Conservation (phyloP, 108 stramenopile genomes). For the Conticribra weissflogii region DNA sequence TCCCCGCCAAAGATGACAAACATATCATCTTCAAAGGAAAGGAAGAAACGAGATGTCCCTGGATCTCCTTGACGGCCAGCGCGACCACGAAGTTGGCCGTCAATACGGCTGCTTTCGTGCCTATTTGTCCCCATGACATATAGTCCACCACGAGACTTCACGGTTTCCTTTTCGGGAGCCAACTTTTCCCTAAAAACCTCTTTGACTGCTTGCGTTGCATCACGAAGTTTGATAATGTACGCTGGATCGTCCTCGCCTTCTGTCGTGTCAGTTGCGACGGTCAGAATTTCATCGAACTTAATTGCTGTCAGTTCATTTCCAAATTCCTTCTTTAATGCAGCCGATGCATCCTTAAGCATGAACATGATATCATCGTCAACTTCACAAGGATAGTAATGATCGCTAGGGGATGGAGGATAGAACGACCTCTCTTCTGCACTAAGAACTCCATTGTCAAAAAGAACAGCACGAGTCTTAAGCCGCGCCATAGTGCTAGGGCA, state of each 20-base stretch:
- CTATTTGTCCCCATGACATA: constrained; percentile 97
- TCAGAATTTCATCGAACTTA: constrained; percentile 86
- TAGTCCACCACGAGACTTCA: constrained; percentile 85
- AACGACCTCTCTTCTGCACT: constrained; percentile 56
- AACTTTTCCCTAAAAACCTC: constrained; percentile 70
- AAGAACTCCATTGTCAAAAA: constrained; percentile 73
- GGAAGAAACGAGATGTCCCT: constrained; percentile 92
- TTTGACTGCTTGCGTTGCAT: constrained; percentile 79
- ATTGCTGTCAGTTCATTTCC: constrained; percentile 67
- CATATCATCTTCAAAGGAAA: constrained; percentile 96
- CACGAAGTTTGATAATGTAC: constrained; percentile 76
- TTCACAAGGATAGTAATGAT: constrained; percentile 78
- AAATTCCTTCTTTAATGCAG: constrained; percentile 63
- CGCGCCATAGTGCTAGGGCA: constrained; percentile 90
- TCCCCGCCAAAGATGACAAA: constrained; percentile 95
- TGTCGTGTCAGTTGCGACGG: constrained; percentile 90
- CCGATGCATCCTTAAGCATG: constrained; percentile 70
- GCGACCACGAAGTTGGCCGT: constrained; percentile 93
- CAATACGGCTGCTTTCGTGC: constrained; percentile 93
- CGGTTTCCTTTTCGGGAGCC: constrained; percentile 80
- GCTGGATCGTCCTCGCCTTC: constrained; percentile 84
- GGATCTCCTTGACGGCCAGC: constrained; percentile 96
- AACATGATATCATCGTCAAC: constrained; percentile 65
- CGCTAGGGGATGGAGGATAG: constrained; percentile 75
- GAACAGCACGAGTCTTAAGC: constrained; percentile 67